Evolutionary conservation across 139 green algal species (phyloP).

Genomic region (Closterium sp.): DNA sequence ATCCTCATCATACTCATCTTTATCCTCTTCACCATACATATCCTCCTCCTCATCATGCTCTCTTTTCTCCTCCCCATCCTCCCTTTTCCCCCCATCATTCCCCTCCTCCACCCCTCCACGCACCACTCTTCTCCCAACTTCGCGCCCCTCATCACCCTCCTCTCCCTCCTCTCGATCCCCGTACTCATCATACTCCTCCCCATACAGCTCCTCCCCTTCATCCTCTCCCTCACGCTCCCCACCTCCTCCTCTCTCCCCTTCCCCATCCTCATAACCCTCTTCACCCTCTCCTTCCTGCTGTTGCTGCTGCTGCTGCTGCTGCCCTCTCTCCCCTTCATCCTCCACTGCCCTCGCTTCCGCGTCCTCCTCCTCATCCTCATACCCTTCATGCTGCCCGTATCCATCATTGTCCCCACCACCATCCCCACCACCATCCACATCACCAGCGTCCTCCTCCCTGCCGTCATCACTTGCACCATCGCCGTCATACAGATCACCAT

Average conservation of each 20-base stretch:
- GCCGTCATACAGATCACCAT: neutral
- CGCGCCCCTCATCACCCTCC: neutral
- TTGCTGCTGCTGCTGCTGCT: neutral
- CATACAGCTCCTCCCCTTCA: neutral
- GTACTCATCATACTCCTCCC: neutral
- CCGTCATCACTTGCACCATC: neutral
- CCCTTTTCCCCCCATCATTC: neutral
- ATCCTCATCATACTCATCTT: neutral
- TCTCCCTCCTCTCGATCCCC: neutral
- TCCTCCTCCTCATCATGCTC: neutral
- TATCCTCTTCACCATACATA: neutral
- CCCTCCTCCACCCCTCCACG: neutral
- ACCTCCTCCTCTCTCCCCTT: neutral
- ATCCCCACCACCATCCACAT: neutral
- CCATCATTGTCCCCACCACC: neutral
- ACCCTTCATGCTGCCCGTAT: neutral
- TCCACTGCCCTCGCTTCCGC: neutral
- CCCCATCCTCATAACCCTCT: neutral
- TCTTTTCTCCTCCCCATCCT: neutral
- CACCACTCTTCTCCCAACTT: neutral
- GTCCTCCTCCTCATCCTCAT: neutral
- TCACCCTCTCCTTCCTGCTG: neutral
- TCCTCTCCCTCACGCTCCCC: neutral
- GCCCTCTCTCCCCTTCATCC: neutral
- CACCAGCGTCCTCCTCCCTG: neutral